Percentiles rank a stretch among this genome's conserved stretches.
Evolutionary conservation across 1,284 basidiomycete genomes (phyloP).

Genomic region (Ganoderma meredithae): DNA sequence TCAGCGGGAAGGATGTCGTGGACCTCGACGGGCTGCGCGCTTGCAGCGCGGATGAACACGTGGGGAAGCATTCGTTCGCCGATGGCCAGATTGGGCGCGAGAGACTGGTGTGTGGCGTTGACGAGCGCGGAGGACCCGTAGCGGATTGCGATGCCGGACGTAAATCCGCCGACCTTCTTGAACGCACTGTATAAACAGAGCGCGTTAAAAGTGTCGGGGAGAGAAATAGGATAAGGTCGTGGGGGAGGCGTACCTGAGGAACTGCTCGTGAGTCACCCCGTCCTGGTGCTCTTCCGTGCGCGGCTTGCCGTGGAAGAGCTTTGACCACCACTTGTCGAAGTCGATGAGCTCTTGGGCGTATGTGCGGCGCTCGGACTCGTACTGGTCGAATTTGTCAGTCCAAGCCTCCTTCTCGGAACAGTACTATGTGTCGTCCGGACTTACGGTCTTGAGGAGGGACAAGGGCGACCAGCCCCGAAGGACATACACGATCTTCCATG

Average conservation of each 20-base stretch:
- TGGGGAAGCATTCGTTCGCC: conserved; percentile 70
- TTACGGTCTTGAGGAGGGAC: conserved; percentile 76
- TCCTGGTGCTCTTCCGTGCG: conserved; percentile 59
- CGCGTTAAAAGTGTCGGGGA: background rate
- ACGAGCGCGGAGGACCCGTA: conserved; percentile 65
- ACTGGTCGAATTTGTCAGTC: conserved; percentile 53
- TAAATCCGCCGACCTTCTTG: conserved; percentile 65
- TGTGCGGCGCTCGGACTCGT: conserved; percentile 75
- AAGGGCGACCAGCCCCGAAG: conserved; percentile 75
- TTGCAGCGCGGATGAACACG: conserved; percentile 67
- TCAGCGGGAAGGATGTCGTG: conserved; percentile 76
- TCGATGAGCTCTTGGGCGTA: conserved; percentile 83
- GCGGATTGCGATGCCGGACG: conserved; percentile 70
- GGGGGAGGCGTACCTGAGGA: conserved; percentile 53
- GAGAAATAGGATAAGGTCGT: background rate
- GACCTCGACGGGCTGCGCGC: conserved; percentile 67
- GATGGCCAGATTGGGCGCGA: conserved; percentile 56
- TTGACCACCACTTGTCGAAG: conserved; percentile 79
- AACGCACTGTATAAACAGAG: conserved; percentile 51
- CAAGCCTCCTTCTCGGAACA: conserved; percentile 46
- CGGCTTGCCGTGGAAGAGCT: conserved; percentile 80
- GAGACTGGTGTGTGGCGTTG: conserved; percentile 50
- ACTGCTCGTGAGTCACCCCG: conserved; percentile 72
- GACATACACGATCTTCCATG: conserved; percentile 82
- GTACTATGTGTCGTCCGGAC: conserved; percentile 37